phyloP scores from a whole-genome alignment of 192 early-diverging fungal genomes.

The Thamnidium elegans region DNA sequence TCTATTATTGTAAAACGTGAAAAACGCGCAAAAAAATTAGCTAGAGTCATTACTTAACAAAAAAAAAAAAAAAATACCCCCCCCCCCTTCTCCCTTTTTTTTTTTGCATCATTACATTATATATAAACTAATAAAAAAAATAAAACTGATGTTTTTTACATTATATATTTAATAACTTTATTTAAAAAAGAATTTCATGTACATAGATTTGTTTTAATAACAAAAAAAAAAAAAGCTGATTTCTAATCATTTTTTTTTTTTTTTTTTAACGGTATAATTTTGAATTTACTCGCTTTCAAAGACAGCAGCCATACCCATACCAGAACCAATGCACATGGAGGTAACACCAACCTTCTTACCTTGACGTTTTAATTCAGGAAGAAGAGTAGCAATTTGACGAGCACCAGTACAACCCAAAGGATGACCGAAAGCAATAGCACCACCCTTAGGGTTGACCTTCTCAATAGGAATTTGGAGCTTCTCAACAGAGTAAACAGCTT shows the following conservation, averaged over 20 bases:
- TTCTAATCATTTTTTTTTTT: neutral
- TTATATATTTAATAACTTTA: neutral
- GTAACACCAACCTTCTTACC: conserved; percentile 83
- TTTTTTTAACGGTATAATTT: neutral
- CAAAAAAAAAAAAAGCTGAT: neutral
- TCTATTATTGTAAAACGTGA: neutral
- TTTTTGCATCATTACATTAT: too few relatives aligned
- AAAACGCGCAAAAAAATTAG: neutral
- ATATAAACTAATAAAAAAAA: too few relatives aligned
- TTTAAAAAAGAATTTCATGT: conserved; percentile 1
- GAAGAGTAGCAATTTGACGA: conserved; percentile 92
- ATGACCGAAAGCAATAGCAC: conserved; percentile 97
- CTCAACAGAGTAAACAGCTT: conserved; percentile 89
- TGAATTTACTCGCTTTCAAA: conserved; percentile 65
- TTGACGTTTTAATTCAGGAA: conserved; percentile 88
- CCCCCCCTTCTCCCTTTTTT: too few relatives aligned
- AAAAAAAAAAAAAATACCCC: too few relatives aligned
- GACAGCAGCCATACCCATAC: conserved; percentile 88
- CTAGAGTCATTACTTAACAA: neutral
- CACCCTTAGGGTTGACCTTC: conserved; percentile 98
- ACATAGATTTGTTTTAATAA: neutral
- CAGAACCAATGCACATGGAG: conserved; percentile 87
- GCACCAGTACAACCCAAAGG: conserved; percentile 91
- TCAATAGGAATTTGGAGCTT: conserved; percentile 81
- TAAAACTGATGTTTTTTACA: too few relatives aligned